Evolutionary conservation across 179 eudicot genomes (phyloP).

Genomic region (Gypsophila paniculata): DNA sequence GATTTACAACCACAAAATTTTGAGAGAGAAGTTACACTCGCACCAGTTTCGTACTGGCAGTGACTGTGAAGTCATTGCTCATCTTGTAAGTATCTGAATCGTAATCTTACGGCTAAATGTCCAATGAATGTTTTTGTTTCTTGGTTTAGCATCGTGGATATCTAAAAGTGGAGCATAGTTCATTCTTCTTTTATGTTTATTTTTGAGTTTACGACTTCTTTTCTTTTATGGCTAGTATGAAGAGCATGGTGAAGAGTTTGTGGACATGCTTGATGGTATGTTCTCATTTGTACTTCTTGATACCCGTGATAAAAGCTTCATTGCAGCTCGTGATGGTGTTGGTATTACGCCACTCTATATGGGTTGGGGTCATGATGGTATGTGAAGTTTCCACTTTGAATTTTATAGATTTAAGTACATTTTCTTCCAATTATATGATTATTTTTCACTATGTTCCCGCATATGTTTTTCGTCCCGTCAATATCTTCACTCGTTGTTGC

Average conservation of each 20-base stretch:
- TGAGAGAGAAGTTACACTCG: slow-evolving; percentile 50
- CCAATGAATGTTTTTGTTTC: neutral
- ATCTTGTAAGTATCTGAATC: slow-evolving; percentile 53
- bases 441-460: too few relatives aligned
- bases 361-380: slow-evolving; percentile 99
- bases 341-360: slow-evolving; percentile 91
- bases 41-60: slow-evolving; percentile 86
- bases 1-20: slow-evolving; percentile 79
- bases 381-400: neutral
- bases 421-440: too few relatives aligned
- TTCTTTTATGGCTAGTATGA: slow-evolving; percentile 53
- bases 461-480: too few relatives aligned
- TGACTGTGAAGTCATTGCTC: slow-evolving; percentile 96
- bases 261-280: slow-evolving; percentile 95
- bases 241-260: slow-evolving; percentile 90
- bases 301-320: slow-evolving; percentile 82
- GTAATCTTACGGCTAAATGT: neutral
- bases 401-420: neutral
- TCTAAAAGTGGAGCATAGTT: too few relatives aligned
- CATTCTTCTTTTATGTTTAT: neutral
- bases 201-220: neutral
- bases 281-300: slow-evolving; percentile 93
- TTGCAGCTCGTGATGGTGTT: slow-evolving; percentile 90
- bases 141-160: too few relatives aligned
- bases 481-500: too few relatives aligned